These are phyloP conservation scores for Zelonia costaricensis DNA, from an alignment of 208 protist species.

Conservation along the genomic window DNA sequence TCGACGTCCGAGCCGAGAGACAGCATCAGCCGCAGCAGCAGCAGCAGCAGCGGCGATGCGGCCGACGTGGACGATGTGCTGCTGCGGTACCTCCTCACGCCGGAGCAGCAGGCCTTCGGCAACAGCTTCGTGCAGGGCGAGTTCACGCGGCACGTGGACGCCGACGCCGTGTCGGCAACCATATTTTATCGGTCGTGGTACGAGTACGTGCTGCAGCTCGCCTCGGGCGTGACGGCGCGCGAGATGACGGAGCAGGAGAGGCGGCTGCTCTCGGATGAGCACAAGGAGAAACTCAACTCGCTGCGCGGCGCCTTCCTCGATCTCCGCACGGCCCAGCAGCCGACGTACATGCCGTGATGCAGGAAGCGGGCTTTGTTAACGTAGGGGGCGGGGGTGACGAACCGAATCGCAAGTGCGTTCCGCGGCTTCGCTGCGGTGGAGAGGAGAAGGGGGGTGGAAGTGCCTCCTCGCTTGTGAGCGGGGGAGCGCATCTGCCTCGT, in stretches of 20 bases:
- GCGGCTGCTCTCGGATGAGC: conserved; percentile 68
- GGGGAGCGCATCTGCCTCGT: no score
- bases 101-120: conserved; percentile 80
- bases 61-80: conserved; percentile 36
- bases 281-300: conserved; percentile 73
- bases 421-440: no score
- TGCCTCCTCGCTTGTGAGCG: no score
- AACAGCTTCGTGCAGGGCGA: conserved; percentile 84
- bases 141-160: conserved; percentile 78
- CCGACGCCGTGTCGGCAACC: conserved; percentile 50
- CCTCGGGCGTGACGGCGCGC: conserved; percentile 63
- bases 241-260: conserved; percentile 78
- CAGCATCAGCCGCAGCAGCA: background rate
- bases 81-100: conserved; percentile 56
- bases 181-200: conserved; percentile 90
- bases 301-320: conserved; percentile 52
- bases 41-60: background rate
- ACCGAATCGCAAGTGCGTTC: no score
- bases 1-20: background rate
- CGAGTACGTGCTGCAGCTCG: conserved; percentile 81
- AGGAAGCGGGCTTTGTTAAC: no score
- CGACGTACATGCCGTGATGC: conserved; percentile 37
- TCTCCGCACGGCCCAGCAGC: conserved; percentile 29
- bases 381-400: no score
- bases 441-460: no score